Evolutionary conservation across 1,284 basidiomycete genomes (phyloP), one percentile per base, ranked within the genome.

Genomic region (Agroathelia rolfsii): DNA sequence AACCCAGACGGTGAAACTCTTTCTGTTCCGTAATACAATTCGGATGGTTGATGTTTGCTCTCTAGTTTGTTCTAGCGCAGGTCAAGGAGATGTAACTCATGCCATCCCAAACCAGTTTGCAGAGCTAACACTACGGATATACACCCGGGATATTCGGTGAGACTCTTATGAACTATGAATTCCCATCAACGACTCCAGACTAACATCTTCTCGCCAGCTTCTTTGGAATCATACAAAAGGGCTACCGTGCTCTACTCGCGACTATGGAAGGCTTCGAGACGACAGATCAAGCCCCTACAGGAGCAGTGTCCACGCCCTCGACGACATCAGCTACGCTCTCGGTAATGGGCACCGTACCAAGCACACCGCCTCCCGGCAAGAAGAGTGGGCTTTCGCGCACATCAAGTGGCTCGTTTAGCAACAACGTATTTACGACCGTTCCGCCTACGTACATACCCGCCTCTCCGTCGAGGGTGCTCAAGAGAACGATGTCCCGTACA

Each of bases 41-140:
- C n/a, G n/a, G n/a, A 8, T 36, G 44, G 35, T 20, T 36, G 12
- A 5, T 38, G 32, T n/a, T n/a, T n/a, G n/a, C n/a, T n/a, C n/a
- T n/a, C n/a, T n/a, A n/a, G n/a, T n/a, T n/a, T n/a, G n/a, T n/a
- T n/a, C n/a, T n/a, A n/a, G n/a, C n/a, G n/a, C n/a, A n/a, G n/a
- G n/a, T n/a, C n/a, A n/a, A n/a, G n/a, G n/a, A n/a, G n/a, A n/a
- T n/a, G n/a, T n/a, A n/a, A n/a, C n/a, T n/a, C n/a, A n/a, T n/a
- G n/a, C n/a, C n/a, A n/a, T n/a, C n/a, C n/a, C n/a, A n/a, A n/a
- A n/a, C n/a, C n/a, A n/a, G n/a, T 83, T 81, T 39, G 76, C 67
- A 0, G 83, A 87, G 49, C 58, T 75, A 10, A 59, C 72, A 28
- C 50, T 83, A 18, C 61, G 76, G 6, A 56, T 86, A 3, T 86